Evolutionary conservation across 768 basidiomycete species (phyloP).

Genomic region (Leccinellum rugosiceps): DNA sequence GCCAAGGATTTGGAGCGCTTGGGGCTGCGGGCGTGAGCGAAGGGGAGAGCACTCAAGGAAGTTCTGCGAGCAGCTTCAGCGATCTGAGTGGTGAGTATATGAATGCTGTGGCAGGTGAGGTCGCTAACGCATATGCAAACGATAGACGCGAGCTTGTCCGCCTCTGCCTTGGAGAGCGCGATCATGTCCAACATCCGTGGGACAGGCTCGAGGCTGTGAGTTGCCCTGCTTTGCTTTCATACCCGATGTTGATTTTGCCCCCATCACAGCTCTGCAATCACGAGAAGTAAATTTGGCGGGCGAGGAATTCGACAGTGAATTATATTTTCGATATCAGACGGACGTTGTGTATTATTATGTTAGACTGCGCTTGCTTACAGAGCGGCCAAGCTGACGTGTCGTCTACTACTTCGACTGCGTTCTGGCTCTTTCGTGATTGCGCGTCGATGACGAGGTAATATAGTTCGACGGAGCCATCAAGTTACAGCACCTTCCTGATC

Average conservation of each 20-base stretch:
- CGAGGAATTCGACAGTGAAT: constrained; percentile 29
- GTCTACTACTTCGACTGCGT: constrained; percentile 18
- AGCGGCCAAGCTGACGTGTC: constrained; percentile 7
- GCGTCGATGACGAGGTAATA: constrained; percentile 17
- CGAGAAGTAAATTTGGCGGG: constrained; percentile 30
- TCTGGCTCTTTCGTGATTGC: constrained; percentile 24
- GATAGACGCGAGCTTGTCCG: constrained; percentile 69
- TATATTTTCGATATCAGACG: not conserved
- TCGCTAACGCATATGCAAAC: not conserved
- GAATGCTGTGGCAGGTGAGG: not conserved
- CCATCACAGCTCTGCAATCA: constrained; percentile 32
- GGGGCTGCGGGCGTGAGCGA: constrained; percentile 44
- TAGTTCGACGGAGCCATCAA: constrained; percentile 4
- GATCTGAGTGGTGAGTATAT: constrained; percentile 73
- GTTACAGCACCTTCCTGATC: constrained; percentile 26
- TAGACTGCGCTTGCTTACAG: constrained; percentile 12
- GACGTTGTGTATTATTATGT: not conserved
- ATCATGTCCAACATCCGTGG: constrained; percentile 71
- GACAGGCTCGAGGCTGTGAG: constrained; percentile 69
- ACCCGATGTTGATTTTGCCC: not conserved
- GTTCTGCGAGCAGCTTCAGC: constrained; percentile 80
- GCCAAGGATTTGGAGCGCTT: constrained; percentile 43
- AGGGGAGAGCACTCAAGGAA: constrained; percentile 61
- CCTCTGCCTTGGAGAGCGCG: constrained; percentile 78
- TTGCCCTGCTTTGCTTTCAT: constrained; percentile 12